Evolutionary conservation across 2,329 filamentous ascomycete species (phyloP).

Genomic region (Botrytis fabae): DNA sequence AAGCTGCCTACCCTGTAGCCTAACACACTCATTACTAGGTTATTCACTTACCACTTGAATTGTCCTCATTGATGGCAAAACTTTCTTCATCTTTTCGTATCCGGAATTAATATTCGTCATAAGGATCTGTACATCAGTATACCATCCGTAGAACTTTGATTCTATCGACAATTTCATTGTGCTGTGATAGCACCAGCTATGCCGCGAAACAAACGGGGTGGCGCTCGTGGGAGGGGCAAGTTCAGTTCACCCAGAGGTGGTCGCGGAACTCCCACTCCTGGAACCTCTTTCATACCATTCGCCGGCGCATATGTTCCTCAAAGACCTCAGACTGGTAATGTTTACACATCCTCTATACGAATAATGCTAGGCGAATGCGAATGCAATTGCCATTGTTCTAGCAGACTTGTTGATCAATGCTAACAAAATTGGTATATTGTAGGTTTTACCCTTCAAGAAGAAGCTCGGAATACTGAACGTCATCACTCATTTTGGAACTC

Average conservation of each 20-base stretch:
- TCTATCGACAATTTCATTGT: background rate
- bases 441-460: conserved; percentile 50
- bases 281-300: conserved; percentile 32
- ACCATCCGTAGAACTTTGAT: background rate
- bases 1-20: background rate
- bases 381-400: background rate
- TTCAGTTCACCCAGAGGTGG: conserved; percentile 24
- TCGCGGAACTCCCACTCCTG: conserved; percentile 17
- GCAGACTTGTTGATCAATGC: background rate
- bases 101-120: background rate
- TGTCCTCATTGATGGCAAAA: background rate
- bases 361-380: background rate
- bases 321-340: conserved; percentile 28
- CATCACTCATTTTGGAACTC: conserved; percentile 49
- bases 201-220: conserved; percentile 31
- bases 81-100: background rate
- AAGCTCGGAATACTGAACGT: conserved; percentile 57
- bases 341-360: background rate
- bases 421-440: conserved; percentile 4
- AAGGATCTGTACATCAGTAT: background rate
- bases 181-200: conserved; percentile 21
- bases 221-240: conserved; percentile 25
- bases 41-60: background rate
- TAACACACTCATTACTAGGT: background rate
- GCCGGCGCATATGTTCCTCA: conserved; percentile 27